These are phyloP conservation scores for Pezicula rhizophila DNA, from an alignment of 2,329 filamentous ascomycete species.

Conservation along the genomic window DNA sequence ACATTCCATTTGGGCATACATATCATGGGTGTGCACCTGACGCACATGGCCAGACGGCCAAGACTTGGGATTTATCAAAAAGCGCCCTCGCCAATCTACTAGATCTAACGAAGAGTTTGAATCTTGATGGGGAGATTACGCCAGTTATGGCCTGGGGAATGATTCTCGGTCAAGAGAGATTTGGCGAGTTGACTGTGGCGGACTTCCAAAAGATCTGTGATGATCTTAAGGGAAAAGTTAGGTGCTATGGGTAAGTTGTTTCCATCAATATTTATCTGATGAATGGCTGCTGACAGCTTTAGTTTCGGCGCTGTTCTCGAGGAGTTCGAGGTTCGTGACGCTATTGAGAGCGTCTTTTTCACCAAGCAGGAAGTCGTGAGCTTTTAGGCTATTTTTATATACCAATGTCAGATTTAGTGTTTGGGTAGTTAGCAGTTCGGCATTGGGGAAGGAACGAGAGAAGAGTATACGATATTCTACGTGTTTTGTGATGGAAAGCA, in stretches of 20 bases:
- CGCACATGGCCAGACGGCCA: constrained; percentile 36
- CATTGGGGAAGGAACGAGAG: too few relatives aligned
- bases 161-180: constrained; percentile 65
- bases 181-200: constrained; percentile 55
- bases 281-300: constrained; percentile 14
- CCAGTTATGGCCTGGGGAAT: constrained; percentile 93
- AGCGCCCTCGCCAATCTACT: constrained; percentile 75
- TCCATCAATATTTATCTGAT: constrained; percentile 1
- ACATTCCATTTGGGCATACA: constrained; percentile 46
- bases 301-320: constrained; percentile 65
- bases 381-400: background rate
- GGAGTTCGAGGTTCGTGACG: constrained; percentile 51
- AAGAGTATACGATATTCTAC: too few relatives aligned
- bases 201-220: constrained; percentile 70
- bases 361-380: constrained; percentile 12
- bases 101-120: constrained; percentile 74
- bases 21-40: constrained; percentile 8
- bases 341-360: constrained; percentile 24
- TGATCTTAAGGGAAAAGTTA: constrained; percentile 71
- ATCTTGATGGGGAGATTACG: constrained; percentile 85
- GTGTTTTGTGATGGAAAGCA: too few relatives aligned
- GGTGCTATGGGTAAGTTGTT: constrained; percentile 81
- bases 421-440: too few relatives aligned
- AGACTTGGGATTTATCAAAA: constrained; percentile 75
- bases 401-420: too few relatives aligned